Percentiles rank a stretch among this genome's conserved stretches.
Conservation (phyloP, 75 land plant species). For the Adiantum capillusveneris region DNA sequence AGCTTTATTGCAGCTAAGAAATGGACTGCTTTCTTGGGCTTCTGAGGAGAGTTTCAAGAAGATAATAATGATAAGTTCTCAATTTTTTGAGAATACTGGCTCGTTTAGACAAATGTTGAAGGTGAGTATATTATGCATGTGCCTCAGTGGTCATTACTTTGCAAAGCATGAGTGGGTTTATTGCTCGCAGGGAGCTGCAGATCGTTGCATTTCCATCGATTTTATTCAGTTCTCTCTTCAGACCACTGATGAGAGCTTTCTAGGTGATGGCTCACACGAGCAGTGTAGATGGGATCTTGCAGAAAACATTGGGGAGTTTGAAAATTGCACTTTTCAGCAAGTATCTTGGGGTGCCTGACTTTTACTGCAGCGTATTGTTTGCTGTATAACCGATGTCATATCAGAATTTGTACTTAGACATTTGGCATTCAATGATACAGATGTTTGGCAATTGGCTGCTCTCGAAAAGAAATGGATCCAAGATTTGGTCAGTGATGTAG, state of each 20-base stretch:
- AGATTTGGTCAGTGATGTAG: conserved; percentile 41
- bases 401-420: not conserved
- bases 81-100: conserved; percentile 18
- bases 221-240: conserved; percentile 33
- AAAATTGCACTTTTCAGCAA: conserved; percentile 13
- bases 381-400: not conserved
- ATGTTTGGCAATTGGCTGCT: conserved; percentile 25
- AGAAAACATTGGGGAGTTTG: conserved; percentile 6
- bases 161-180: too few relatives aligned
- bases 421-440: conserved; percentile 14
- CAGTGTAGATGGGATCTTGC: not conserved
- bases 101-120: conserved; percentile 22
- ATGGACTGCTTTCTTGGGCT: conserved; percentile 47
- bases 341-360: conserved; percentile 4
- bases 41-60: conserved; percentile 33
- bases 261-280: not conserved
- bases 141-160: too few relatives aligned
- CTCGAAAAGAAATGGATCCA: conserved; percentile 61
- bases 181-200: conserved; percentile 58
- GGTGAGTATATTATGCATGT: conserved; percentile 23
- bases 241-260: not conserved
- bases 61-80: conserved; percentile 37
- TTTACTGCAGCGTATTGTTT: not conserved
- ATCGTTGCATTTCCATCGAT: conserved; percentile 49
- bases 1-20: conserved; percentile 28